Percentiles rank a stretch among this genome's conserved stretches.
phyloP scores from a whole-genome alignment of 1,284 basidiomycete species.

The Neolentinus lepideus region DNA sequence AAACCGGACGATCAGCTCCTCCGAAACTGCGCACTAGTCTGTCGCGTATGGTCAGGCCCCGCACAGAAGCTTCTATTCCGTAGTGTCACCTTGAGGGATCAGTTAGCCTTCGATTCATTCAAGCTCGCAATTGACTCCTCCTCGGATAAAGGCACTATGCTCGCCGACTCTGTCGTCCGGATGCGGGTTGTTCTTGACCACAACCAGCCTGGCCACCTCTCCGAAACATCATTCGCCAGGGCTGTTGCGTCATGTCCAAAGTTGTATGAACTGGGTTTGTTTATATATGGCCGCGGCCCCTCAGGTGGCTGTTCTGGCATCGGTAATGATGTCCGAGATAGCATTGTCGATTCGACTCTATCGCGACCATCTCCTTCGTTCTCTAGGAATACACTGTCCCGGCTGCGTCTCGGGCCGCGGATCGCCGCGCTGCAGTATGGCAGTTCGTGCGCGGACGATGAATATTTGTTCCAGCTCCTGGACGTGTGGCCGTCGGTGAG shows the following conservation, averaged over 20 bases:
- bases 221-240: slow-evolving; percentile 45
- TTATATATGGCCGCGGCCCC: slow-evolving; percentile 49
- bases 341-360: not conserved
- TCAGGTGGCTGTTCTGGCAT: slow-evolving; percentile 35
- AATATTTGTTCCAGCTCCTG: slow-evolving; percentile 53
- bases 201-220: slow-evolving; percentile 54
- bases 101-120: slow-evolving; percentile 48
- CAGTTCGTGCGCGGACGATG: slow-evolving; percentile 62
- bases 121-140: slow-evolving; percentile 37
- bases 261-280: slow-evolving; percentile 44
- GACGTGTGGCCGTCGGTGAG: slow-evolving; percentile 50
- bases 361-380: not conserved
- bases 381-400: not conserved
- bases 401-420: slow-evolving; percentile 39
- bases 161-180: slow-evolving; percentile 36
- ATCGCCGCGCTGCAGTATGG: slow-evolving; percentile 52
- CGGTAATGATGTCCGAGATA: no score
- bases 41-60: slow-evolving; percentile 50
- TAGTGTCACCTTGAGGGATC: slow-evolving; percentile 43
- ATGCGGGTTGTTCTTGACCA: slow-evolving; percentile 54
- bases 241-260: slow-evolving; percentile 53
- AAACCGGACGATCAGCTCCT: slow-evolving; percentile 36
- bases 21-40: slow-evolving; percentile 50
- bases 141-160: slow-evolving; percentile 31
- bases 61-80: slow-evolving; percentile 61